These are phyloP conservation scores for Coleophoma eucalyptorum DNA, from an alignment of 2,329 filamentous ascomycete species.

Conservation along the genomic window DNA sequence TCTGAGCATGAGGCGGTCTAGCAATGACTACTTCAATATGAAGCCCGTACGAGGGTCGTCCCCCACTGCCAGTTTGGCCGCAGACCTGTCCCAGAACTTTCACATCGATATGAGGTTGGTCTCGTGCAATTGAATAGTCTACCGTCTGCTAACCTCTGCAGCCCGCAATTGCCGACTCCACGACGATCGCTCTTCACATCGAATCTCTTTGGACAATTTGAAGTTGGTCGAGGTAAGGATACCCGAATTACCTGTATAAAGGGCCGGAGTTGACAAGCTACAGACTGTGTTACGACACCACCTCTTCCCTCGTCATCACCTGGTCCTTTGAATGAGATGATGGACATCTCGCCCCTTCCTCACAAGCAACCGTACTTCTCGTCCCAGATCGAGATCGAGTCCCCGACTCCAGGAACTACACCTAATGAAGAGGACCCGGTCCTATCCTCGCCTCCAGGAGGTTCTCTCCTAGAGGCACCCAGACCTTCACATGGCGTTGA, in stretches of 20 bases:
- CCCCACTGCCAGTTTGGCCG: conserved; percentile 84
- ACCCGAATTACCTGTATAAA: conserved; percentile 19
- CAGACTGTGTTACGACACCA: conserved; percentile 78
- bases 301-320: conserved; percentile 83
- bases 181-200: conserved; percentile 80
- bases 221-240: conserved; percentile 51
- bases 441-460: conserved; percentile 52
- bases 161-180: conserved; percentile 78
- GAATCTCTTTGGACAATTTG: conserved; percentile 57
- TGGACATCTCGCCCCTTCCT: conserved; percentile 92
- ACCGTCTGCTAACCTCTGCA: conserved; percentile 32
- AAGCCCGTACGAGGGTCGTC: conserved; percentile 81
- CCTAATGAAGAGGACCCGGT: conserved; percentile 42
- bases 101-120: conserved; percentile 89
- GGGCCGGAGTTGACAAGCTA: conserved; percentile 27
- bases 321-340: conserved; percentile 65
- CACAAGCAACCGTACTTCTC: conserved; percentile 71
- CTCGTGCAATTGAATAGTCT: not conserved
- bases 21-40: conserved; percentile 76
- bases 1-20: conserved; percentile 66
- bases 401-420: conserved; percentile 61
- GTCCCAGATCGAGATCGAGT: conserved; percentile 62
- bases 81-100: conserved; percentile 95
- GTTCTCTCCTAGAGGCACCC: conserved; percentile 43
- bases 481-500: conserved; percentile 44